These are phyloP conservation scores for Pascua sp. DNA, from an alignment of 1,284 basidiomycete genomes.

Conservation along the genomic window DNA sequence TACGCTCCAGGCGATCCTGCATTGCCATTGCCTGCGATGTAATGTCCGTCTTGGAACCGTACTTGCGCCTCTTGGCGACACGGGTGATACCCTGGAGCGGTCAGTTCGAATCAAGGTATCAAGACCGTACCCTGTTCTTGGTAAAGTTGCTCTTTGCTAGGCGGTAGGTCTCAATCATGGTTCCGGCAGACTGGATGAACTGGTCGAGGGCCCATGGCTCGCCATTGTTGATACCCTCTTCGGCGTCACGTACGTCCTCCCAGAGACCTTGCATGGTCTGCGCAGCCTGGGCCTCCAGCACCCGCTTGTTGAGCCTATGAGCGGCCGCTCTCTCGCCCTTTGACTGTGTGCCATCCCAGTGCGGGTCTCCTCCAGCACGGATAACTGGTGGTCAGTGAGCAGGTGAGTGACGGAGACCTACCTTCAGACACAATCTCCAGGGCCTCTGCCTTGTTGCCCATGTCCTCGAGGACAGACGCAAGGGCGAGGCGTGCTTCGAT, in stretches of 20 bases:
- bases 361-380: slow-evolving; percentile 12
- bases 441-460: slow-evolving; percentile 74
- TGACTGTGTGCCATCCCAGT: slow-evolving; percentile 7
- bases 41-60: slow-evolving; percentile 26
- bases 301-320: slow-evolving; percentile 30
- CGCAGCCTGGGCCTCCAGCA: slow-evolving; percentile 38
- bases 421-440: slow-evolving; percentile 83
- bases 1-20: slow-evolving; percentile 45
- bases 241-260: slow-evolving; percentile 46
- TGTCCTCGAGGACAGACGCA: slow-evolving; percentile 77
- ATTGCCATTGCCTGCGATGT: slow-evolving; percentile 33
- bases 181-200: slow-evolving; percentile 81
- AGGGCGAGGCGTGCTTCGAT: slow-evolving; percentile 81
- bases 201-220: slow-evolving; percentile 49
- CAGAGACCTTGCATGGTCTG: slow-evolving; percentile 46
- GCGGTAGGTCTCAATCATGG: slow-evolving; percentile 80
- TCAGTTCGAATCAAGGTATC: slow-evolving; percentile 26
- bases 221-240: slow-evolving; percentile 40
- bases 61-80: slow-evolving; percentile 28
- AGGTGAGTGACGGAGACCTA: slow-evolving; percentile 31
- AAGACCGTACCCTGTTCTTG: slow-evolving; percentile 59
- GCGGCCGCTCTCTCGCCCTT: slow-evolving; percentile 27
- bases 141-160: slow-evolving; percentile 79
- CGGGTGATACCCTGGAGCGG: slow-evolving; percentile 35
- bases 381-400: slow-evolving; percentile 15